Base-by-base conservation (phyloP, 2,329 filamentous ascomycete species). In the Cytospora leucostoma region DNA sequence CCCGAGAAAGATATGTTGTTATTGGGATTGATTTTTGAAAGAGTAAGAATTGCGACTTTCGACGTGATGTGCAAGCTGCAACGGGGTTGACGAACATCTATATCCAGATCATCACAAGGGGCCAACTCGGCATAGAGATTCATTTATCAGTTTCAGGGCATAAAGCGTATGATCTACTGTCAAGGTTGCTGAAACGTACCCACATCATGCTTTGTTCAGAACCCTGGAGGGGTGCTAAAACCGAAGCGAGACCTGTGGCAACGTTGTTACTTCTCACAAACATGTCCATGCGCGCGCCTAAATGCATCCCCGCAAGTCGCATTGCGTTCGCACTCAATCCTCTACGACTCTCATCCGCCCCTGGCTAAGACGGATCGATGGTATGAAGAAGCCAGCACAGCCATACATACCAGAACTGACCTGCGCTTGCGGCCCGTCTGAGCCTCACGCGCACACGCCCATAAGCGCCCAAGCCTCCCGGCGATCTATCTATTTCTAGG, bases 231-330 rank as follows among this genome's bases (percentile, higher is more conserved):
- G 51, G 40, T 40, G 54, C 59, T 50, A 59, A 59, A 65, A 62
- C 59, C 21, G 38, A 59, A n/a, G 50, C 59, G 53, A 65, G 62
- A 65, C 59, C 51, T 17, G n/a, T 56, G 33, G 17, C 17, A 8
- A 38, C 37, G 5, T 5, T 15, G n/a, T 17, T 44, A n/a, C 38
- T n/a, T n/a, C 2, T 27, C 27, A 27, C 27, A n/a, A 4, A n/a
- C n/a, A 7, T n/a, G 38, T 44, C 38, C 38, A 44, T 44, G 38
- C 38, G 15, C 17, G 8, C 38, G 13, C 15, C 38, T n/a, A 7
- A 44, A 7, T 1, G 15, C 15, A n/a, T 44, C 13, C 15, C 38
- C 37, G n/a, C 38, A 44, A n/a, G 8, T 44, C 8, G 38, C 38
- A 44, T 44, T 44, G 38, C 38, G 6, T n/a, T 7, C 27, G 2